Evolutionary conservation across 192 early-diverging fungal species (phyloP), one percentile per base, ranked within the genome.

Genomic region (Coemansia sp.): DNA sequence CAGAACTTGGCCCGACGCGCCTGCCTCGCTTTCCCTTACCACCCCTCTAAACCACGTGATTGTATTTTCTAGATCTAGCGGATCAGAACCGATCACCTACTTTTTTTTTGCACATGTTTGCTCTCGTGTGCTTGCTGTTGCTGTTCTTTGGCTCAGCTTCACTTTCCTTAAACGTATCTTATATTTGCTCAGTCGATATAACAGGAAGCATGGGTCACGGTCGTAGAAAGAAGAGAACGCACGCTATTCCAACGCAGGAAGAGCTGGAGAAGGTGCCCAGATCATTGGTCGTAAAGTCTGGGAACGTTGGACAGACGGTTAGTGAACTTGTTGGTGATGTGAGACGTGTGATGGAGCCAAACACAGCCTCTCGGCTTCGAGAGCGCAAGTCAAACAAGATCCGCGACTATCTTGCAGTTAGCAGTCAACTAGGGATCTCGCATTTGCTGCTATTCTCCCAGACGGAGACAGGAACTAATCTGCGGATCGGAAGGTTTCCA

Each of bases 211-310:
- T 74, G 72, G 72, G 78, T n/a, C 63, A 73, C 65, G 58, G 60
- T 50, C 78, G 72, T 61, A 70, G 66, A 51, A 73, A 72, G 65
- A 82, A 63, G 57, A 69, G 71, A 25, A 82, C 73, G 55, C 82
- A 83, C 18, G 83, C 69, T 26, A 77, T 67, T n/a, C 78, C 78
- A 49, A 69, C 75, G 6, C 69, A 81, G 44, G 84, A 86, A 34
- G 81, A 83, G 21, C 73, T 78, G 14, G 64, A 64, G 9, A 85
- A 86, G 56, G 68, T 82, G 16, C 95, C 95, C 22, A 87, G 89
- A 67, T 88, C 90, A 62, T 93, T 99, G 75, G 97, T 99, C 24
- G 92, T 98, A 60, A 89, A 90, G 56, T 91, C 94, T 3, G 97
- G 97, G 14, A 51, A 69, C 10, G 92, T 94, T 9, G 93, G 94